Evolutionary conservation across 805 yeast genomes (phyloP).

Genomic region (Metschnikowia chrysomelidarum): DNA sequence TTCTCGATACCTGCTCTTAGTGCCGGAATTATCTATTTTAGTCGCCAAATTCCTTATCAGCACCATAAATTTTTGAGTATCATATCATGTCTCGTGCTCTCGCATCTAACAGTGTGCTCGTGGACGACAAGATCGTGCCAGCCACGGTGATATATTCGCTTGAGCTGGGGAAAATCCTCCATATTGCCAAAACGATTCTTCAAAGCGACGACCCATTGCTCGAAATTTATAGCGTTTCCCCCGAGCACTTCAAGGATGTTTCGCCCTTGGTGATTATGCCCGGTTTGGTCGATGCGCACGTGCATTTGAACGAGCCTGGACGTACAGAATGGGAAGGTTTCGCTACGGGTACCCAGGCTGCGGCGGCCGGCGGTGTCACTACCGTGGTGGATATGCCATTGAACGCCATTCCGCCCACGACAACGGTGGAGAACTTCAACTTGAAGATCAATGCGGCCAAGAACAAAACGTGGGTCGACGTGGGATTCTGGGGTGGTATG

Average conservation of each 20-base stretch:
- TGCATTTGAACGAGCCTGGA: conserved; percentile 96
- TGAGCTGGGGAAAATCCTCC: conserved; percentile 52
- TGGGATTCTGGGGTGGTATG: conserved; percentile 95
- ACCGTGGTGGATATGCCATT: conserved; percentile 95
- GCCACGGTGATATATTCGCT: conserved; percentile 66
- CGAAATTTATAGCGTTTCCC: conserved; percentile 40
- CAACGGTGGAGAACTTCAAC: conserved; percentile 73
- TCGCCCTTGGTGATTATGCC: conserved; percentile 73
- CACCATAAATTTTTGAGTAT: too few species aligned
- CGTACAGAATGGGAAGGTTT: conserved; percentile 98
- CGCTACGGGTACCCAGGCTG: conserved; percentile 93
- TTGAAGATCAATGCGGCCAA: conserved; percentile 74
- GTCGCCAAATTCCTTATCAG: too few species aligned
- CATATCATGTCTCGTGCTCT: conserved; percentile 58
- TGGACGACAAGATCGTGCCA: conserved; percentile 44
- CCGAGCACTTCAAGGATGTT: conserved; percentile 48
- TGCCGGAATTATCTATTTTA: too few species aligned
- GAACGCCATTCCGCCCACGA: conserved; percentile 95
- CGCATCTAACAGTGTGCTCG: conserved; percentile 56
- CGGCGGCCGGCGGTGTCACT: conserved; percentile 95
- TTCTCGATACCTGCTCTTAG: too few species aligned
- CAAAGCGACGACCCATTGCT: conserved; percentile 40
- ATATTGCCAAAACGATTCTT: conserved; percentile 40
- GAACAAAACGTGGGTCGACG: conserved; percentile 87
- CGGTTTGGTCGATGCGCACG: conserved; percentile 92